Percentiles rank a stretch among this genome's conserved stretches.
These are phyloP conservation scores for Fusarium scirpi DNA, from an alignment of 2,329 filamentous ascomycete species.

Conservation along the genomic window DNA sequence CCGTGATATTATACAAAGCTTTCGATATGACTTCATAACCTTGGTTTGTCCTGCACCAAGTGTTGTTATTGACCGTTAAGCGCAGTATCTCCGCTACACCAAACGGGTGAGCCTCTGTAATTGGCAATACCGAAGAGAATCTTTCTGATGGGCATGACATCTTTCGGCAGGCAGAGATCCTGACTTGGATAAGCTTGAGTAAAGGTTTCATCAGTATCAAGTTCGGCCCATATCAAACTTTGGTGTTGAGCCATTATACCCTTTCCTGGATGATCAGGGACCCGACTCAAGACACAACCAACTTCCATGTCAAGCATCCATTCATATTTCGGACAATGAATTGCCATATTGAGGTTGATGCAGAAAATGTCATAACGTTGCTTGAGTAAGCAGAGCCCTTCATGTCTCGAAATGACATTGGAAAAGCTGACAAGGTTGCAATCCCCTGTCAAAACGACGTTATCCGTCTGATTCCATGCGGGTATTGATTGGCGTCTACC, in stretches of 20 bases:
- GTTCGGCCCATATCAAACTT: background rate
- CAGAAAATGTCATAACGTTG: constrained; percentile 13
- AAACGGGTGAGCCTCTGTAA: constrained; percentile 23
- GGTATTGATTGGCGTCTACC: background rate
- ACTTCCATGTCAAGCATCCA: background rate
- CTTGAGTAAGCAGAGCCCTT: constrained; percentile 22
- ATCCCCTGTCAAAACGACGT: constrained; percentile 17
- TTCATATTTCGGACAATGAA: background rate
- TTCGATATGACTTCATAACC: constrained; percentile 7
- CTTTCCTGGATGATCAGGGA: background rate
- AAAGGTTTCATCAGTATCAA: constrained; percentile 1
- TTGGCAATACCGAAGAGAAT: constrained; percentile 18
- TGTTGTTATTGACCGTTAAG: constrained; percentile 18
- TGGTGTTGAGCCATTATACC: constrained; percentile 16
- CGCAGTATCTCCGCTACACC: constrained; percentile 28
- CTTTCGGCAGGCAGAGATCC: constrained; percentile 1
- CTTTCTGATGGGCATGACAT: constrained; percentile 7
- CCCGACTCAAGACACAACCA: background rate
- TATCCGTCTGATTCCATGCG: constrained; percentile 16
- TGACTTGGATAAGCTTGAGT: background rate
- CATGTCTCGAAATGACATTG: background rate
- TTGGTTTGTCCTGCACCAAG: background rate
- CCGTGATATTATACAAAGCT: background rate
- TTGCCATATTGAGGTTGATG: constrained; percentile 11
- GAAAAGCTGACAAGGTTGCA: constrained; percentile 34